Evolutionary conservation across 345 rosid species (phyloP).

Genomic region (Syzygium grande): DNA sequence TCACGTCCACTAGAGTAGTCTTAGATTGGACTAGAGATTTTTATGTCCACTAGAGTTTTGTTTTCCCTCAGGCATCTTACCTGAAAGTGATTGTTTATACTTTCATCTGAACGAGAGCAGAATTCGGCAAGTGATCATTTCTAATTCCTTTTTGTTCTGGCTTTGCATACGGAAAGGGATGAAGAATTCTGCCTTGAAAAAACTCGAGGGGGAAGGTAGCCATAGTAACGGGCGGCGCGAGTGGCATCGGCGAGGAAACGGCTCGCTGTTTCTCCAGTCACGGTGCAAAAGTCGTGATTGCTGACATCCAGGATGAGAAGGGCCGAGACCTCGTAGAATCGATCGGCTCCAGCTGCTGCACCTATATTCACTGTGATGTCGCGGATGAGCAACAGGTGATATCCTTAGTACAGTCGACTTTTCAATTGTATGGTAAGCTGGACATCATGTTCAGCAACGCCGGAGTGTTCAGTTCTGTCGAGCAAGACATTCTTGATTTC

Average conservation of each 20-base stretch:
- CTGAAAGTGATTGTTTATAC: no score
- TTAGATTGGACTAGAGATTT: background rate
- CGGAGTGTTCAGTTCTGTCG: background rate
- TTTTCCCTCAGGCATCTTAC: background rate
- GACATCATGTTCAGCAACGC: conserved; percentile 40
- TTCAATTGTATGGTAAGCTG: conserved; percentile 2
- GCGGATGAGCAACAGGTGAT: conserved; percentile 13
- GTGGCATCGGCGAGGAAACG: conserved; percentile 7
- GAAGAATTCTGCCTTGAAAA: background rate
- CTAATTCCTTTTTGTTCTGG: background rate
- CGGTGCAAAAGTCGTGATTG: conserved; percentile 7
- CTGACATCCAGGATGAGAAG: conserved; percentile 9
- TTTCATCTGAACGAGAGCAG: no score
- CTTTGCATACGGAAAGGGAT: background rate
- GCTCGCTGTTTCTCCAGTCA: conserved; percentile 6
- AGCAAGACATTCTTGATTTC: conserved; percentile 12
- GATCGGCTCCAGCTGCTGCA: background rate
- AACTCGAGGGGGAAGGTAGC: conserved; percentile 13
- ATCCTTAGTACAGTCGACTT: conserved; percentile 3
- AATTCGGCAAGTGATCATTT: background rate
- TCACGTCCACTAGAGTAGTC: background rate
- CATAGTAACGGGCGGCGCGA: conserved; percentile 11
- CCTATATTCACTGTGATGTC: conserved; percentile 19
- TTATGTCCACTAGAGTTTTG: background rate
- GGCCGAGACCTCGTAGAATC: conserved; percentile 9